Percentiles rank a stretch among this genome's conserved stretches.
These are phyloP conservation scores for Tetraselmis chui DNA, from an alignment of 139 green algal genomes.

Conservation along the genomic window DNA sequence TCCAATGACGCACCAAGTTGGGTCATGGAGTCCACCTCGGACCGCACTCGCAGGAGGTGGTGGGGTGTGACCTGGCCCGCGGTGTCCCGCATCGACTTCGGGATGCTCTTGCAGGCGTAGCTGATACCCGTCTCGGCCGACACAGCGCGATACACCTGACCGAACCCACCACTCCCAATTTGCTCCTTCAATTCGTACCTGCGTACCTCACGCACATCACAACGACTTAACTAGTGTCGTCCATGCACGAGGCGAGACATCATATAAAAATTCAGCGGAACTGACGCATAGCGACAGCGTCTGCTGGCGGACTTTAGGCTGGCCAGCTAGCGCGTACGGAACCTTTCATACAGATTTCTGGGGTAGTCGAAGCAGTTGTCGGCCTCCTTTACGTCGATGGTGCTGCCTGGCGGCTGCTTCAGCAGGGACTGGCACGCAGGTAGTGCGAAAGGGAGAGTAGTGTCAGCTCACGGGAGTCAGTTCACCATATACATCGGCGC, in stretches of 20 bases:
- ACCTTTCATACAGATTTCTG: not conserved
- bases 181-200: constrained; percentile 65
- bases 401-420: not conserved
- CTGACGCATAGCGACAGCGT: not conserved
- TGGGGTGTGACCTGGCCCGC: constrained; percentile 59
- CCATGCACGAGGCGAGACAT: no score
- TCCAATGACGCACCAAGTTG: constrained; percentile 77
- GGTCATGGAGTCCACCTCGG: constrained; percentile 87
- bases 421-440: not conserved
- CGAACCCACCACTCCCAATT: constrained; percentile 82
- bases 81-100: constrained; percentile 66
- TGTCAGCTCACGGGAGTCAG: not conserved
- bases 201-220: no score
- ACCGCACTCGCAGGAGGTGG: constrained; percentile 87
- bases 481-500: not conserved
- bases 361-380: not conserved
- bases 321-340: not conserved
- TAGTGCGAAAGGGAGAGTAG: not conserved
- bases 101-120: constrained; percentile 80
- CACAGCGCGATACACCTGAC: constrained; percentile 69
- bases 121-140: constrained; percentile 36
- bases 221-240: no score
- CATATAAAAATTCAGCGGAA: no score
- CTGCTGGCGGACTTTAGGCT: not conserved
- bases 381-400: not conserved